Base-by-base conservation (phyloP, 2,329 filamentous ascomycete species). In the Coniochaeta ligniaria region DNA sequence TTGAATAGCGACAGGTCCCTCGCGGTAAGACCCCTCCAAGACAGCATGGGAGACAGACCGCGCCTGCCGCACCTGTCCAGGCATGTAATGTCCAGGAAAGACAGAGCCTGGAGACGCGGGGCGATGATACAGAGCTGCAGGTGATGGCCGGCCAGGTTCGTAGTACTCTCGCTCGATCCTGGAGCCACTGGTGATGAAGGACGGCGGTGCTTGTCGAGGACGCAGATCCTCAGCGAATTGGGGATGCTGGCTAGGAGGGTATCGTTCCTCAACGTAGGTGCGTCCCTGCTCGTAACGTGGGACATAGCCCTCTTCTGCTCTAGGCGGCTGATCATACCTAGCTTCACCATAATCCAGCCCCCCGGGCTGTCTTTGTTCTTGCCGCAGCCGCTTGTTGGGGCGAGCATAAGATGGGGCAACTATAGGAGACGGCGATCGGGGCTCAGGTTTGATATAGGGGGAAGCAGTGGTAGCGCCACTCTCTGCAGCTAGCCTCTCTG, bases 361-460 rank as follows among this genome's bases (percentile, higher is more conserved):
- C 38, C 72, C 67, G 26, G 72, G 73, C 60, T 78, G 77, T 57
- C 74, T 76, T 52, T 76, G 72, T 31, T 73, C 71, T 54, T 83
- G 78, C 63, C 80, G 79, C 66, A 80, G 79, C 58, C 85, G 80
- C 69, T 88, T 88, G 65, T 75, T 76, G 11, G 85, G 81, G 57
- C 83, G 79, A 35, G 78, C 71, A 62, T 80, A 78, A n/a, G 81
- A 76, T 22, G 79, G 79, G 20, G 79, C 79, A 62, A 75, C 75
- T 58, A 86, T 71, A 9, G 84, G 85, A 7, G 85, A 88, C 1
- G 83, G 81, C 1, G 86, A 89, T 56, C 77, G 79, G n/a, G 86
- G 86, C 68, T 89, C 86, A 26, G 80, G 74, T 67, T 89, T 89
- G 66, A 89, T 86, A 64, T 80, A 79, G 11, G 84, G 82, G 36